A percentile compares a stretch with the other conserved stretches of the same genome.
These are phyloP conservation scores for Lodderomyces metapsilosis DNA, from an alignment of 1,139 yeast species.

Conservation along the genomic window DNA sequence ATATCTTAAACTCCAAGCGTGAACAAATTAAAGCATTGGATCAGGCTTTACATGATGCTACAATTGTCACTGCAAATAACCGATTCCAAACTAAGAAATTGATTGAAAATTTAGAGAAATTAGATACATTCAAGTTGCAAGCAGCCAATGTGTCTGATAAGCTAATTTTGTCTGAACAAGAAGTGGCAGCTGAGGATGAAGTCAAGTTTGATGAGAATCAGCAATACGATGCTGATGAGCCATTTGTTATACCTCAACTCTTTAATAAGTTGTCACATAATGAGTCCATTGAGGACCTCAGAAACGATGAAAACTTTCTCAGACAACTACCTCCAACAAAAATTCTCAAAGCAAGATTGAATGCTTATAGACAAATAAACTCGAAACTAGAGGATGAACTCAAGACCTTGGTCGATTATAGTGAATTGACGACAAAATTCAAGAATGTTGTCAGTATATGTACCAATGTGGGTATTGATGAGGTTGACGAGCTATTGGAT, in stretches of 20 bases:
- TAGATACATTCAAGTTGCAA: constrained; percentile 46
- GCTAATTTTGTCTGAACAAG: constrained; percentile 27
- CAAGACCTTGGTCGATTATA: constrained; percentile 46
- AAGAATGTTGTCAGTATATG: constrained; percentile 87
- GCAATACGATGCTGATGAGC: constrained; percentile 77
- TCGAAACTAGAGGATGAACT: constrained; percentile 49
- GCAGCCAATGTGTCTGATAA: constrained; percentile 43
- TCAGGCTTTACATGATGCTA: constrained; percentile 40
- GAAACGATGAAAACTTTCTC: constrained; percentile 23
- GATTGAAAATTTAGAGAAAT: constrained; percentile 33
- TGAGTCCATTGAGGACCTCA: constrained; percentile 29
- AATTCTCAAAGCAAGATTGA: constrained; percentile 70
- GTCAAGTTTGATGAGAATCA: constrained; percentile 17
- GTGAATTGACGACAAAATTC: constrained; percentile 77
- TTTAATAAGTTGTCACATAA: constrained; percentile 47
- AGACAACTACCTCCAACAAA: constrained; percentile 56
- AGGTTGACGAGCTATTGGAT: constrained; percentile 80
- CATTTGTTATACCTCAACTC: constrained; percentile 64
- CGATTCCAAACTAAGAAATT: constrained; percentile 39
- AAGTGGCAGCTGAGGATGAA: constrained; percentile 14
- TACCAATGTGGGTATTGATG: constrained; percentile 72
- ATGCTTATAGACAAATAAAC: constrained; percentile 59
- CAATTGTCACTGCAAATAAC: constrained; percentile 46
- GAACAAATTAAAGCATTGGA: constrained; percentile 38
- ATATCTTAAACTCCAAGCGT: constrained; percentile 35